Conservation (phyloP, 2,329 filamentous ascomycete species). For the Cryphonectria japonica region DNA sequence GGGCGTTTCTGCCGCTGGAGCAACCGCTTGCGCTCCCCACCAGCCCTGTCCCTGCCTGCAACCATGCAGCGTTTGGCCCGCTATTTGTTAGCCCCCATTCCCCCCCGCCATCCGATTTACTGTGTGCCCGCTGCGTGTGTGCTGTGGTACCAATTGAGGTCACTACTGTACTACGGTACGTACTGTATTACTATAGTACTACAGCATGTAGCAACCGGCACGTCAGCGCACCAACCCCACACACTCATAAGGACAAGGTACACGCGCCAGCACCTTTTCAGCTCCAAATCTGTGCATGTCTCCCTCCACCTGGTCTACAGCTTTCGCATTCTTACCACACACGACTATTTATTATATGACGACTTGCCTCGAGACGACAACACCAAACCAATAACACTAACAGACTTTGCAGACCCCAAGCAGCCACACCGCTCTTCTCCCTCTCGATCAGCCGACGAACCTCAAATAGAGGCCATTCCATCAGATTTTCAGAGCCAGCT, state of each 20-base stretch:
- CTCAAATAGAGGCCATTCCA: neutral
- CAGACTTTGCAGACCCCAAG: no score
- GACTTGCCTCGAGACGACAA: no score
- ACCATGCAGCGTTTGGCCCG: neutral
- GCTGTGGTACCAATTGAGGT: neutral
- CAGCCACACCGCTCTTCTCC: neutral
- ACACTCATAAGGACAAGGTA: neutral
- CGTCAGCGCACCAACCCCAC: neutral
- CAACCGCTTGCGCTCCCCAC: conserved; percentile 18
- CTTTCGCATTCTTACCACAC: neutral
- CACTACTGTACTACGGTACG: no score
- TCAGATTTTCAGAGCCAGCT: neutral
- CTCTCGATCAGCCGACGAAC: neutral
- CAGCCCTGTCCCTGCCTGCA: conserved; percentile 4
- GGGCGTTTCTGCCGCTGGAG: conserved; percentile 23
- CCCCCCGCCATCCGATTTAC: conserved; percentile 5
- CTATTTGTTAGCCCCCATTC: neutral
- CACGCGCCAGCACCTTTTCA: neutral
- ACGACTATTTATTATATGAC: no score
- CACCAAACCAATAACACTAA: no score
- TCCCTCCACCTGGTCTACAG: neutral
- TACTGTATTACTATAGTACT: no score
- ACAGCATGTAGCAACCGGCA: neutral
- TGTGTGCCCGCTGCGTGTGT: neutral
- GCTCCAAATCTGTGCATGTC: neutral